Conservation (phyloP, 768 basidiomycete genomes). For the Botryobasidium botryosum region DNA sequence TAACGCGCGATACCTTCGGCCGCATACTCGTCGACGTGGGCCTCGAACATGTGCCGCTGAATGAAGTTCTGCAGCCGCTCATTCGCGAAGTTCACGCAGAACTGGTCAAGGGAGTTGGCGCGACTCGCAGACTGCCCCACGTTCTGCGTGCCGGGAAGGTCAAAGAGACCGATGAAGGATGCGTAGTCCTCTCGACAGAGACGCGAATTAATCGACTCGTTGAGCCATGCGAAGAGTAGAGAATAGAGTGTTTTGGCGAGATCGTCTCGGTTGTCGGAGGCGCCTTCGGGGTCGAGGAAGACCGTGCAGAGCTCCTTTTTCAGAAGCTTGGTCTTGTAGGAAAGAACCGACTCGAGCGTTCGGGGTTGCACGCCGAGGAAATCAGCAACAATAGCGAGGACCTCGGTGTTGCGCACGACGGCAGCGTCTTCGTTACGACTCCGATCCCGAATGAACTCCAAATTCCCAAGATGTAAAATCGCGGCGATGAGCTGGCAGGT, state of each 20-base stretch:
- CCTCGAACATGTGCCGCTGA: constrained; percentile 65
- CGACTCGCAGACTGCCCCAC: constrained; percentile 44
- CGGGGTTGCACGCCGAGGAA: constrained; percentile 70
- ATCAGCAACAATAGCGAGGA: constrained; percentile 70
- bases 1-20: constrained; percentile 60
- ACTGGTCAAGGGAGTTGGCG: constrained; percentile 87
- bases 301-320: constrained; percentile 96
- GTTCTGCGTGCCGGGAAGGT: constrained; percentile 88
- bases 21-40: constrained; percentile 65
- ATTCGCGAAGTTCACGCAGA: constrained; percentile 92
- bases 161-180: constrained; percentile 85
- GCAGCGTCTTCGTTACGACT: constrained; percentile 81
- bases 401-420: constrained; percentile 71
- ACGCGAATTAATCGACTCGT: constrained; percentile 90
- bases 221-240: constrained; percentile 88
- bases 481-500: constrained; percentile 89
- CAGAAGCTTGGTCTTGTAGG: constrained; percentile 83
- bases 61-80: constrained; percentile 78
- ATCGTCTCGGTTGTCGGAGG: constrained; percentile 84
- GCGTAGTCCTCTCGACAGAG: constrained; percentile 86
- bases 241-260: constrained; percentile 88
- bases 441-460: constrained; percentile 79
- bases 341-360: constrained; percentile 62
- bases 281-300: constrained; percentile 87
- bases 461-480: constrained; percentile 90